A percentile compares a stretch with the other conserved stretches of the same genome.
phyloP scores from a whole-genome alignment of 169 alveolate species.

The Cryptosporidium viatorum region DNA sequence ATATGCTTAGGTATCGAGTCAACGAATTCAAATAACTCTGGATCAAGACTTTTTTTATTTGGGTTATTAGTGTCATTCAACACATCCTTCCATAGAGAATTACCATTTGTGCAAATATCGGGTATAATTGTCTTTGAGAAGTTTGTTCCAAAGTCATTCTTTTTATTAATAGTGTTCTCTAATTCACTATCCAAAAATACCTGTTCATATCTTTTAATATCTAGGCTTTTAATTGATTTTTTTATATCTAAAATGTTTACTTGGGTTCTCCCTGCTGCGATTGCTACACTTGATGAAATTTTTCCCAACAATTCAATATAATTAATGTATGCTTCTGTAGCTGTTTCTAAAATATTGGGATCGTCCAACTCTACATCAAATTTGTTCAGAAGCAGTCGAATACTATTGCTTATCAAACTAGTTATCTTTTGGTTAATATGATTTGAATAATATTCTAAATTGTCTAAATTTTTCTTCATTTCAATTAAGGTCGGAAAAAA shows the following conservation, averaged over 20 bases:
- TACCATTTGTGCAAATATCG: neutral
- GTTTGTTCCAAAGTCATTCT: neutral
- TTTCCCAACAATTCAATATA: slow-evolving; percentile 51
- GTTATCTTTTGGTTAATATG: slow-evolving; percentile 16
- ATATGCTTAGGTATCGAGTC: slow-evolving; percentile 63
- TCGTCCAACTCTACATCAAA: slow-evolving; percentile 35
- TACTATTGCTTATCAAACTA: slow-evolving; percentile 14
- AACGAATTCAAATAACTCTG: slow-evolving; percentile 29
- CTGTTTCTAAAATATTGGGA: slow-evolving; percentile 43
- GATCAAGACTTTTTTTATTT: neutral
- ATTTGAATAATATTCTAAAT: neutral
- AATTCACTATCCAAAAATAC: slow-evolving; percentile 10
- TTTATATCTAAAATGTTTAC: slow-evolving; percentile 41
- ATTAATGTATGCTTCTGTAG: slow-evolving; percentile 47
- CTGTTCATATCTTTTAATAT: slow-evolving; percentile 51
- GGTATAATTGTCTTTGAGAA: slow-evolving; percentile 13
- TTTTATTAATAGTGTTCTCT: neutral
- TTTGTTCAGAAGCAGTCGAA: slow-evolving; percentile 14
- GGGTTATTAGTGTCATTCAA: neutral
- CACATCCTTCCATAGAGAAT: slow-evolving; percentile 31
- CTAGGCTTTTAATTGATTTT: slow-evolving; percentile 47
- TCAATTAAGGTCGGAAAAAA: neutral
- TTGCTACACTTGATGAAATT: slow-evolving; percentile 8
- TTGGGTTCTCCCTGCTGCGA: slow-evolving; percentile 70
- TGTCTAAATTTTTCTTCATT: neutral